Evolutionary conservation across 208 protist species (phyloP).

Genomic region (Strigomonas culicis): DNA sequence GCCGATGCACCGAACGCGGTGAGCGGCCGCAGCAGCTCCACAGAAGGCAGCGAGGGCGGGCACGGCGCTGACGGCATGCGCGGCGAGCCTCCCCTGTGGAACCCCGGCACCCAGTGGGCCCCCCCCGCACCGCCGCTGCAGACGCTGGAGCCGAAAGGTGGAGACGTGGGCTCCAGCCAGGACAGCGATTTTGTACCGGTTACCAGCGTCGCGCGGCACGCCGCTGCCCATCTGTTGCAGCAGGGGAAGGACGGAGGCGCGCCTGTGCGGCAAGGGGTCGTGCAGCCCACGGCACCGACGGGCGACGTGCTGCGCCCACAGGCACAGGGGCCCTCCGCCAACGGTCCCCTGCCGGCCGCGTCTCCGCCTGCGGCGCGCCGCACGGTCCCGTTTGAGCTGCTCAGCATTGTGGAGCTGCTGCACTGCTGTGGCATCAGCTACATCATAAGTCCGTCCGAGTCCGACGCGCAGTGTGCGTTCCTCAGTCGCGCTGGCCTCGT

Average conservation of each 20-base stretch:
- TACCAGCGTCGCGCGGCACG: too few species aligned
- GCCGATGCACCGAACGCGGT: too few species aligned
- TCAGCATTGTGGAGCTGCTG: constrained; percentile 75
- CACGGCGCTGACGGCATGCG: background rate
- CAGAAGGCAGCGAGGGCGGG: background rate
- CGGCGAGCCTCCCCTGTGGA: too few species aligned
- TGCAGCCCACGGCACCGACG: background rate
- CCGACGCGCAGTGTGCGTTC: constrained; percentile 94
- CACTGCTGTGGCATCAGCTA: constrained; percentile 84
- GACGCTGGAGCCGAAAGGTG: too few species aligned
- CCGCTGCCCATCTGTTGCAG: too few species aligned
- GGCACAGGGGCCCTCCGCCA: background rate
- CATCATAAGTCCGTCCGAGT: constrained; percentile 85
- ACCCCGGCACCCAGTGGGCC: background rate
- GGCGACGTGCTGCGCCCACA: background rate
- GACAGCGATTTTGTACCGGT: too few species aligned
- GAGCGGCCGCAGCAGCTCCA: background rate
- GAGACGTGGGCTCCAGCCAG: too few species aligned
- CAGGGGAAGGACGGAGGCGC: too few species aligned
- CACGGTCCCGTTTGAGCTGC: constrained; percentile 58
- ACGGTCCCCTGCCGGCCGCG: background rate
- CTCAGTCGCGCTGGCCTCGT: constrained; percentile 71
- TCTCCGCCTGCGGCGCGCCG: background rate
- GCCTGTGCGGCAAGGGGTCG: too few species aligned
- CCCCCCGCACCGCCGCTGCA: too few species aligned